Base-by-base conservation (phyloP, 2,329 filamentous ascomycete species). In the Cytospora leucostoma region DNA sequence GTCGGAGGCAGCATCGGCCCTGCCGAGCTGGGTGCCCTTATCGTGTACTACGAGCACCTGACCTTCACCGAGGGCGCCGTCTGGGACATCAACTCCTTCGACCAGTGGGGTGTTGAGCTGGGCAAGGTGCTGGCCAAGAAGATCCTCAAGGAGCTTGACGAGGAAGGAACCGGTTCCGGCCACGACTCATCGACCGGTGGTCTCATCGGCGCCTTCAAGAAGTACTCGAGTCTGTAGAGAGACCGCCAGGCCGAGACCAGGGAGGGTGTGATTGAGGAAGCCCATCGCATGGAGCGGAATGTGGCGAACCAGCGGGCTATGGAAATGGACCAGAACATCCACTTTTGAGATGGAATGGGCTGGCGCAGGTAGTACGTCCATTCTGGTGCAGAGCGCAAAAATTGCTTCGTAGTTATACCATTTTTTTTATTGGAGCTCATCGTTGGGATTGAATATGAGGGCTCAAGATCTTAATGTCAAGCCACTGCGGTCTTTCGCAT, bases 61-160 rank as follows among this genome's bases (percentile, higher is more conserved):
- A 98, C 95, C 62, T 99, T 99, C 78, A 96, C 92, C 44, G 95
- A 99, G 81, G 95, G 95, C 72, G 94, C 93, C 59, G 84, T 99
- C 75, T 99, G 95, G 95, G 96, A 98, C 81, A 97, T 99, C 84
- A 99, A 99, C 87, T 93, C 89, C 74, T 99, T 98, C 75, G 95
- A 99, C 81, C 95, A 99, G 84, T 99, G 95, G 95, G 95, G 95
- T 80, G 95, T 99, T 52, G 95, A 99, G 84, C 83, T 99, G 67
- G 95, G 95, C 77, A 99, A 99, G 89, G 88, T 90, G 49, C 82
- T 99, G 69, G 95, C 95, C 66, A 98, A 94, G 88, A 93, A 92
- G 81, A 93, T 93, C 68, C 88, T 92, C 71, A 78, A 79, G 70
- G 95, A 99, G 83, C 84, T 99, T 64, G 93, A 97, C 69, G 84